A percentile compares a stretch with the other conserved stretches of the same genome.
phyloP scores from a whole-genome alignment of 768 basidiomycete species.

The Sarcodon aspratus region DNA sequence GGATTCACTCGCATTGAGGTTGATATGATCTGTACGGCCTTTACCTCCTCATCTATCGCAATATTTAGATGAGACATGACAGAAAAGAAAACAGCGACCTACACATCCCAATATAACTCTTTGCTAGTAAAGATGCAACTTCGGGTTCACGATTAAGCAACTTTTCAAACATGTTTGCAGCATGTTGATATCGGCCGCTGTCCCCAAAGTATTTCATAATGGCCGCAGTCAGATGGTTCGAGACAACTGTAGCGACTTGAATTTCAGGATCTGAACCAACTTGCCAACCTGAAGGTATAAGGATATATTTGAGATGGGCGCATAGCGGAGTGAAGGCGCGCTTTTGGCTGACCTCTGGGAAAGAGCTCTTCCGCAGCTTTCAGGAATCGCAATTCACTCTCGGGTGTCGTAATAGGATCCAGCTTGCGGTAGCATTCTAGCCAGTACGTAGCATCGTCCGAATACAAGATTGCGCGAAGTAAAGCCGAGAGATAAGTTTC shows the following conservation, averaged over 20 bases:
- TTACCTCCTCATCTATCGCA: slow-evolving; percentile 86
- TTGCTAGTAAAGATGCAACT: slow-evolving; percentile 76
- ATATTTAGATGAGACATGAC: neutral
- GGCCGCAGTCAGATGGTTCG: slow-evolving; percentile 91
- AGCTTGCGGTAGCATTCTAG: slow-evolving; percentile 92
- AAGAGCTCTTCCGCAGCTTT: slow-evolving; percentile 86
- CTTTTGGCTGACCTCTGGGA: slow-evolving; percentile 49
- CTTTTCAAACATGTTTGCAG: slow-evolving; percentile 92
- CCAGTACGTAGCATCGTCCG: slow-evolving; percentile 86
- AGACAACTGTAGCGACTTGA: slow-evolving; percentile 92
- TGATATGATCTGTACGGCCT: slow-evolving; percentile 90
- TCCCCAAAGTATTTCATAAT: slow-evolving; percentile 97
- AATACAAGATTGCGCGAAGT: slow-evolving; percentile 85
- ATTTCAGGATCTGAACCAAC: slow-evolving; percentile 98
- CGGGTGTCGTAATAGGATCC: slow-evolving; percentile 84
- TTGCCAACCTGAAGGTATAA: slow-evolving; percentile 68
- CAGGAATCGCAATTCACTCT: slow-evolving; percentile 84
- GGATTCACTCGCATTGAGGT: slow-evolving; percentile 75
- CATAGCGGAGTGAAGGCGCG: neutral
- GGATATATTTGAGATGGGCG: neutral
- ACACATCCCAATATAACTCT: slow-evolving; percentile 97
- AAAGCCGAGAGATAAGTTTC: slow-evolving; percentile 95
- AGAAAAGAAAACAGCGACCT: slow-evolving; percentile 20
- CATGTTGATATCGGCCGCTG: slow-evolving; percentile 75
- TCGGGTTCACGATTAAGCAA: slow-evolving; percentile 79